These are phyloP conservation scores for Cinchona pubescens DNA, from an alignment of 257 asterid genomes.

Conservation along the genomic window DNA sequence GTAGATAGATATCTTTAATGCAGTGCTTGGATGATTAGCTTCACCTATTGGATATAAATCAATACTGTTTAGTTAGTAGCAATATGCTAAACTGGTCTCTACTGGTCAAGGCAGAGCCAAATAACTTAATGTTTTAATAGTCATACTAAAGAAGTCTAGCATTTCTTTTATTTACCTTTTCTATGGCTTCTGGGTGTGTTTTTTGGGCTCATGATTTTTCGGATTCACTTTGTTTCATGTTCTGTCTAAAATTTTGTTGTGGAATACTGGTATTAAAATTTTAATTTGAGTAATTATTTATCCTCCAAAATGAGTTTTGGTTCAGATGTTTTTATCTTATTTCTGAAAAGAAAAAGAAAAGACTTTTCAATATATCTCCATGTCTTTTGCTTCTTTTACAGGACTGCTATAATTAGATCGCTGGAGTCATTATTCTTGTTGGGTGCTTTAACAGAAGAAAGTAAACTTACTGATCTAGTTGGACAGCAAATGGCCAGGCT, in stretches of 20 bases:
- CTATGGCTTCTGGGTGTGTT: not conserved
- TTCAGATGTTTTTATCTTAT: not conserved
- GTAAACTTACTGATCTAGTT: conserved; percentile 75
- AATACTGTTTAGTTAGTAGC: not conserved
- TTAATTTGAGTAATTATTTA: not conserved
- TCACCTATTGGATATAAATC: not conserved
- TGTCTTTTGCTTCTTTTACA: conserved; percentile 29
- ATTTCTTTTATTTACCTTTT: not conserved
- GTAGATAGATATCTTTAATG: not conserved
- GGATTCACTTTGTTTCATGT: not conserved
- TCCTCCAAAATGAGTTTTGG: not conserved
- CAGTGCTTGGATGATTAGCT: not conserved
- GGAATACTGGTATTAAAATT: not conserved
- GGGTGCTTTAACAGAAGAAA: conserved; percentile 81
- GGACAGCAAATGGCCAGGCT: conserved; percentile 91
- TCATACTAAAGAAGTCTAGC: not conserved
- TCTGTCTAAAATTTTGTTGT: not conserved
- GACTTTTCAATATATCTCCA: not conserved
- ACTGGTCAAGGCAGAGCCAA: not conserved
- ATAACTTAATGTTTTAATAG: not conserved
- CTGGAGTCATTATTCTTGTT: conserved; percentile 75
- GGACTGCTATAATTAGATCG: conserved; percentile 81
- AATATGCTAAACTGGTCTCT: not conserved
- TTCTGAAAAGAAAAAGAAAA: not conserved
- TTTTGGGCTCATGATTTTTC: not conserved